Evolutionary conservation across 495 filamentous ascomycete genomes (phyloP).

Genomic region (Trichocladium antarcticum): DNA sequence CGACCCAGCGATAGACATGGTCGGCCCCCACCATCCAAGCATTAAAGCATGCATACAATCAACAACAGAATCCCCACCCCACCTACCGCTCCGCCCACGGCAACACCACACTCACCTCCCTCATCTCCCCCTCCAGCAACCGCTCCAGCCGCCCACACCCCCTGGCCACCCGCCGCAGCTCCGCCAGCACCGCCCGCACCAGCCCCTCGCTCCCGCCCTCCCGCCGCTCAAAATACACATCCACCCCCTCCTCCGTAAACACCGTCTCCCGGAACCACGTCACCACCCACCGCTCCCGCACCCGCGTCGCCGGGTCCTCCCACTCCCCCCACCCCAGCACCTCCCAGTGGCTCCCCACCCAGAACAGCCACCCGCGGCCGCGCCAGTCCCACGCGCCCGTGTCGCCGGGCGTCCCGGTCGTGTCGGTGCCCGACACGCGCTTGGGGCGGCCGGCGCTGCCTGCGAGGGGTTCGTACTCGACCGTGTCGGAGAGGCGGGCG

Average conservation of each 20-base stretch:
- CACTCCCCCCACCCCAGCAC: conserved; percentile 55
- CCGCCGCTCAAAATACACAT: conserved; percentile 51
- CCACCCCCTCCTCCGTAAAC: conserved; percentile 65
- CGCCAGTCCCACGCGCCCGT: conserved; percentile 54
- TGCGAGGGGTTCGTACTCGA: conserved; percentile 47
- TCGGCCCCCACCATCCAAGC: not conserved
- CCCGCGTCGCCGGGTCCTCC: conserved; percentile 19
- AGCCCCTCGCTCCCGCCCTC: conserved; percentile 42
- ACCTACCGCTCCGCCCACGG: conserved; percentile 32
- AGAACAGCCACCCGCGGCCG: conserved; percentile 54
- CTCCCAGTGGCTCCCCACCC: conserved; percentile 62
- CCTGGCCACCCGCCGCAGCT: conserved; percentile 32
- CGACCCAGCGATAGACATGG: not conserved
- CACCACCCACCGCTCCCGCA: conserved; percentile 49
- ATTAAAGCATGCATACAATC: not conserved
- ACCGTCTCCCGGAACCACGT: conserved; percentile 65
- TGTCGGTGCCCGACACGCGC: conserved; percentile 53
- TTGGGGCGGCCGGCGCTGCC: conserved; percentile 41
- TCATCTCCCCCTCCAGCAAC: conserved; percentile 36
- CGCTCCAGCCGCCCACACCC: conserved; percentile 29
- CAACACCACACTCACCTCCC: conserved; percentile 33
- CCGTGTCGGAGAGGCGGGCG: conserved; percentile 51
- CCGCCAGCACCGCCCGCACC: conserved; percentile 33
- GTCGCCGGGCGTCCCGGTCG: conserved; percentile 30
- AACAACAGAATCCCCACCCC: not conserved